phyloP scores from a whole-genome alignment of 1,139 yeast genomes.

The Magnusiomyces ingens region DNA sequence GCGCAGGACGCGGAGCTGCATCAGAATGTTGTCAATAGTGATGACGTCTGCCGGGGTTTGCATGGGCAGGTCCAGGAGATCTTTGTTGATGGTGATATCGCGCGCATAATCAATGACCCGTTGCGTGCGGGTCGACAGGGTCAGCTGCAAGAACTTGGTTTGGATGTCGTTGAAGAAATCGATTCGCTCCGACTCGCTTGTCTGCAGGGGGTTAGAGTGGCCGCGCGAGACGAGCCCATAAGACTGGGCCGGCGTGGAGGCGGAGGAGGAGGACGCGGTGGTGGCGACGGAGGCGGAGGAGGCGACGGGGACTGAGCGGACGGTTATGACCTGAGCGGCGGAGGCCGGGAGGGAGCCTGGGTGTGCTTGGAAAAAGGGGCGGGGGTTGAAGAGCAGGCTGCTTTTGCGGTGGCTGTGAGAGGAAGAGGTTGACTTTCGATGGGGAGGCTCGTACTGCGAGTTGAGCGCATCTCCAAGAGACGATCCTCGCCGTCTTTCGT shows the following conservation, averaged over 20 bases:
- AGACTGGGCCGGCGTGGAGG: neutral
- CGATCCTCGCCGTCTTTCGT: too few species aligned
- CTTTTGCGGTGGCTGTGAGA: too few species aligned
- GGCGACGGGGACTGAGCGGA: neutral
- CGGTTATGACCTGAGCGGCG: too few species aligned
- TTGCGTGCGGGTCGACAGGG: neutral
- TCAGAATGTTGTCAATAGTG: slow-evolving; percentile 1
- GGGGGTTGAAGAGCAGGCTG: too few species aligned
- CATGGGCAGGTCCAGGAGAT: neutral
- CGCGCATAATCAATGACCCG: neutral
- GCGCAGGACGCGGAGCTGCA: slow-evolving; percentile 5
- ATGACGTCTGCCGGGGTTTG: neutral
- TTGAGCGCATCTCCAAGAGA: too few species aligned
- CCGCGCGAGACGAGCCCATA: slow-evolving; percentile 3
- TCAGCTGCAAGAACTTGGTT: neutral
- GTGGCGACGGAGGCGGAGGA: too few species aligned
- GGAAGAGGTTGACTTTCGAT: neutral
- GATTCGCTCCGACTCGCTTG: slow-evolving; percentile 1
- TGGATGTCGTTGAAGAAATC: slow-evolving; percentile 1
- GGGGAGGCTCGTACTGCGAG: neutral
- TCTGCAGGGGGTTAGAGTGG: neutral
- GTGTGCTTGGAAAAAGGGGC: neutral
- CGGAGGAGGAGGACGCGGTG: neutral
- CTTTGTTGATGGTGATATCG: slow-evolving; percentile 2
- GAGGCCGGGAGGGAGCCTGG: too few species aligned